Conservation (phyloP, 495 filamentous ascomycete species). For the Rostrohypoxylon terebratum region DNA sequence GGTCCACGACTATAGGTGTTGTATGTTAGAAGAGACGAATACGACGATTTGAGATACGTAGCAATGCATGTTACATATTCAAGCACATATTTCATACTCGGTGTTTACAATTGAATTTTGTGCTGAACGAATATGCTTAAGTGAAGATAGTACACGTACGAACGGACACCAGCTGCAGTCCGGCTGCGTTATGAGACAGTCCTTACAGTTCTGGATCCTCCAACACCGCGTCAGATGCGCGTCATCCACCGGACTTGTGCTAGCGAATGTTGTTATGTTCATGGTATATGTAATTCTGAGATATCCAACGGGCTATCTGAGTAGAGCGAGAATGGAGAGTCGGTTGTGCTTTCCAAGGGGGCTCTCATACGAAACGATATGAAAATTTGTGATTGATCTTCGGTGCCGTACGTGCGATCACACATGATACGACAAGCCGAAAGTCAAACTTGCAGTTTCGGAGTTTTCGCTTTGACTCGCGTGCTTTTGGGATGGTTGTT, state of each 20-base stretch:
- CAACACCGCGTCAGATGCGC: conserved; percentile 59
- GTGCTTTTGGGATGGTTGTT: neutral
- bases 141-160: conserved; percentile 48
- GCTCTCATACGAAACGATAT: neutral
- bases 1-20: conserved; percentile 54
- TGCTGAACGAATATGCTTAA: no score
- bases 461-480: neutral
- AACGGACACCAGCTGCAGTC: conserved; percentile 66
- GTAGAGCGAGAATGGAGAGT: neutral
- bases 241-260: conserved; percentile 37
- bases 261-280: conserved; percentile 4
- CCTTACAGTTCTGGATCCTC: conserved; percentile 58
- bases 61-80: no score
- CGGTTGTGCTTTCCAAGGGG: neutral
- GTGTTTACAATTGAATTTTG: neutral
- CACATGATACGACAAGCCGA: neutral
- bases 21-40: neutral
- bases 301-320: neutral
- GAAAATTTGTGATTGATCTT: neutral
- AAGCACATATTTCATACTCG: neutral
- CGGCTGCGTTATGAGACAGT: conserved; percentile 52
- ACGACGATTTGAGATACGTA: neutral
- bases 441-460: neutral
- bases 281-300: neutral
- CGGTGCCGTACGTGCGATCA: neutral